Evolutionary conservation across 345 rosid genomes (phyloP), one percentile per base, ranked within the genome.

Genomic region (Eutrema heterophyllum): DNA sequence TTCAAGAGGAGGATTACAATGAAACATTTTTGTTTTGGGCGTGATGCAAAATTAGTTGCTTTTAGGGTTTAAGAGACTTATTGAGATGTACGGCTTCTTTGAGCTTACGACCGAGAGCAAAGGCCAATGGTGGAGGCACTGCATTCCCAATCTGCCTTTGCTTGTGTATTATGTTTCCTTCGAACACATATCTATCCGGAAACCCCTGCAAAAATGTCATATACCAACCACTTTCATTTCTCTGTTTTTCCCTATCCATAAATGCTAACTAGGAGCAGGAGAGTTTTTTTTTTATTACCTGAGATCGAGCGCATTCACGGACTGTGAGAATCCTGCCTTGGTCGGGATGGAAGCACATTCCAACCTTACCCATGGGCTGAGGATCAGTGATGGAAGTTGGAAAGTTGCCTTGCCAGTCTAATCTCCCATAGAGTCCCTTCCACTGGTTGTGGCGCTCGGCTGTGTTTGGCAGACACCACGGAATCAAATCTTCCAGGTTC

Each of bases 361-460:
- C 97, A 14, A 93, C 97, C 79, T 86, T 91, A 21, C 98, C 97
- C 91, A 88, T 89, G 5, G 98, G 98, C 70, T 89, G 92, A 76
- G 98, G 97, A 64, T 91, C 93, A 1, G 95, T 93, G 45, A 89
- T 65, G 0, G 96, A 93, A 49, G 98, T 93, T 1, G 97, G 98
- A 67, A 93, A 93, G 68, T 93, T 91, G 2, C 98, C 98, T 71
- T 89, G 84, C 98, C 98, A 93, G 57, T 91, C 96, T 89, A 93
- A 59, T 78, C 97, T 89, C 69, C 98, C 97, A 58, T 70, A 88
- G 29, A 93, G 86, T 29, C 98, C 98, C 70, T 93, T 93, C 97
- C 96, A 93, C 57, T 84, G 86, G 75, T 91, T 93, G 79, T 93
- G 90, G 32, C 85, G 72, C 71, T 83, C 79, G 5, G 93, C 93